Conservation (phyloP, 2,329 filamentous ascomycete species). For the Calonectria honghensis region DNA sequence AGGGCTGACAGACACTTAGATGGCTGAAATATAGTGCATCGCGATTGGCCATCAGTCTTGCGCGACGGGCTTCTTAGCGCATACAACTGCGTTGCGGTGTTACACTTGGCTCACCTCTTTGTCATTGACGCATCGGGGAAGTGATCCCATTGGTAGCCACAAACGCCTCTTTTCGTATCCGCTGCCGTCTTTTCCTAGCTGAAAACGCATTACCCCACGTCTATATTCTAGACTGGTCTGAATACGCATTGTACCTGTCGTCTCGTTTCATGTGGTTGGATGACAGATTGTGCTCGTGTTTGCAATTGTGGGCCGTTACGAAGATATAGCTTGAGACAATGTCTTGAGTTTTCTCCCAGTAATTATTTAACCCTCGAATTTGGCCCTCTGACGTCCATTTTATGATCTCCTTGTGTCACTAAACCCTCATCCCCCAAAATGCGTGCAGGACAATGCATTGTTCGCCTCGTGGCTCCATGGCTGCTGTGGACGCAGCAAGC, state of each 20-base stretch:
- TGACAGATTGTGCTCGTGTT: neutral
- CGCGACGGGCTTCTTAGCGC: neutral
- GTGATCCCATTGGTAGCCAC: constrained; percentile 45
- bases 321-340: neutral
- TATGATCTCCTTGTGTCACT: neutral
- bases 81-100: neutral
- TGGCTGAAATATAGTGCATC: neutral
- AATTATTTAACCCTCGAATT: neutral
- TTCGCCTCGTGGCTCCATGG: neutral
- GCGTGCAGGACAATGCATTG: neutral
- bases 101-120: constrained; percentile 46
- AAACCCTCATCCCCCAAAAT: neutral
- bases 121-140: neutral
- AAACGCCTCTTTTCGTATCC: constrained; percentile 26
- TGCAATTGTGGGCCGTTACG: constrained; percentile 10
- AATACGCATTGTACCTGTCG: neutral
- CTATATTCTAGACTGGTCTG: constrained; percentile 17
- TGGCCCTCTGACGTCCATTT: neutral
- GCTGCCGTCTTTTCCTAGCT: constrained; percentile 5
- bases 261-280: constrained; percentile 18
- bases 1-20: constrained; percentile 33
- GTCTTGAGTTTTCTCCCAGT: neutral
- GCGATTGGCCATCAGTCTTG: neutral
- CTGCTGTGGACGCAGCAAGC: neutral
- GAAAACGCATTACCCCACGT: constrained; percentile 26